Percentiles rank a stretch among this genome's conserved stretches.
Conservation (phyloP, 2,329 filamentous ascomycete genomes). For the Pseudopithomyces chartarum region DNA sequence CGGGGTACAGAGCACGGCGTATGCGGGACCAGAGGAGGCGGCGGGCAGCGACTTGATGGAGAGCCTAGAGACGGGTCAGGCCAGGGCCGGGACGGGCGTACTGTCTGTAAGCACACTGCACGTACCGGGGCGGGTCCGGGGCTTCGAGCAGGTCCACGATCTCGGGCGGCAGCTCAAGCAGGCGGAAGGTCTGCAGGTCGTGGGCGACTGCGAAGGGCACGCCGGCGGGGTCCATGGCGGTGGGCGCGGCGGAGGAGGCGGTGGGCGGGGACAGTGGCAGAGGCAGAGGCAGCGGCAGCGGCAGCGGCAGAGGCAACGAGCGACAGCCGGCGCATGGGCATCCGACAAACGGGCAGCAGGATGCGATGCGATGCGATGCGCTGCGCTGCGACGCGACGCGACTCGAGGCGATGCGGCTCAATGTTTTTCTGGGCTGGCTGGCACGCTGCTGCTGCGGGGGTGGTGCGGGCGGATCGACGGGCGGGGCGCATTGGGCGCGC, state of each 20-base stretch:
- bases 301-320: no score
- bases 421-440: constrained; percentile 5
- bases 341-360: no score
- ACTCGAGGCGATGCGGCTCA: constrained; percentile 1
- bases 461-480: constrained; percentile 18
- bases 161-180: constrained; percentile 65
- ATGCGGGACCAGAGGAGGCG: constrained; percentile 34
- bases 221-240: constrained; percentile 42
- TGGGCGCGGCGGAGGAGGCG: no score
- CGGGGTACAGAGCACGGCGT: constrained; percentile 65
- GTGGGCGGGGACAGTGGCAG: no score
- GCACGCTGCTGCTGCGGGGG: constrained; percentile 19
- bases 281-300: no score
- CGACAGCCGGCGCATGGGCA: no score
- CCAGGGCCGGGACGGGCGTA: constrained; percentile 16
- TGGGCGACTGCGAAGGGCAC: constrained; percentile 51
- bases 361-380: constrained; percentile 50
- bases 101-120: no score
- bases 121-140: constrained; percentile 51
- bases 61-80: constrained; percentile 39
- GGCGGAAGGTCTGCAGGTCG: constrained; percentile 58
- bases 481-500: constrained; percentile 2
- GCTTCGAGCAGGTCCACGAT: constrained; percentile 59
- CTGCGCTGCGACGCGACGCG: constrained; percentile 11
- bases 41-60: constrained; percentile 42